These are phyloP conservation scores for Auriscalpium microsporum DNA, from an alignment of 768 basidiomycete species.

Conservation along the genomic window DNA sequence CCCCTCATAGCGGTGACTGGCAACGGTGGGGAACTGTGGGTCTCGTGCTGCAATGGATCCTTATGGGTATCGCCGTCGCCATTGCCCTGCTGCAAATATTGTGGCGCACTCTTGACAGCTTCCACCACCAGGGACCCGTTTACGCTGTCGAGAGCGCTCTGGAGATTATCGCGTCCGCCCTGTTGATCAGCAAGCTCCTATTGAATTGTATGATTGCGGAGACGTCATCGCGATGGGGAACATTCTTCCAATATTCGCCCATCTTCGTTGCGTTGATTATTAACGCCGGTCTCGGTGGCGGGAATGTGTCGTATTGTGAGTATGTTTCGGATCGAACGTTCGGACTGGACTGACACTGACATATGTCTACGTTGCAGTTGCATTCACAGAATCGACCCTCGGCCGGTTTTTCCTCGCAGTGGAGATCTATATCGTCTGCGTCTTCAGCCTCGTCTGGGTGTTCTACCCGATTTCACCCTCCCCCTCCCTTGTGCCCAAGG, in stretches of 20 bases:
- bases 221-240: conserved; percentile 30
- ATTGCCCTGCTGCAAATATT: conserved; percentile 52
- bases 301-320: conserved; percentile 52
- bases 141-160: conserved; percentile 53
- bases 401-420: conserved; percentile 61
- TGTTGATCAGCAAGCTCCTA: conserved; percentile 56
- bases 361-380: conserved; percentile 32
- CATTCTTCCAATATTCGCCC: conserved; percentile 37
- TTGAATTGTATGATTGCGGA: conserved; percentile 46
- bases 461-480: conserved; percentile 19
- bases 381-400: conserved; percentile 58
- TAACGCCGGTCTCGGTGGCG: conserved; percentile 44
- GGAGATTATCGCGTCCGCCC: conserved; percentile 46
- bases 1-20: conserved; percentile 56
- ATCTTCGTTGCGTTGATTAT: conserved; percentile 46
- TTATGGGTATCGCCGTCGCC: conserved; percentile 36
- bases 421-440: conserved; percentile 52
- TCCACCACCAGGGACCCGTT: conserved; percentile 33
- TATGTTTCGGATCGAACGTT: conserved; percentile 8
- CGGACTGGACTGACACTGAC: conserved; percentile 4
- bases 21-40: conserved; percentile 53
- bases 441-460: conserved; percentile 47
- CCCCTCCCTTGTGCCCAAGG: neutral
- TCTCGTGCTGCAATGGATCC: conserved; percentile 39
- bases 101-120: conserved; percentile 43